These are phyloP conservation scores for Phoma sp. DNA, from an alignment of 2,329 filamentous ascomycete species.

Conservation along the genomic window DNA sequence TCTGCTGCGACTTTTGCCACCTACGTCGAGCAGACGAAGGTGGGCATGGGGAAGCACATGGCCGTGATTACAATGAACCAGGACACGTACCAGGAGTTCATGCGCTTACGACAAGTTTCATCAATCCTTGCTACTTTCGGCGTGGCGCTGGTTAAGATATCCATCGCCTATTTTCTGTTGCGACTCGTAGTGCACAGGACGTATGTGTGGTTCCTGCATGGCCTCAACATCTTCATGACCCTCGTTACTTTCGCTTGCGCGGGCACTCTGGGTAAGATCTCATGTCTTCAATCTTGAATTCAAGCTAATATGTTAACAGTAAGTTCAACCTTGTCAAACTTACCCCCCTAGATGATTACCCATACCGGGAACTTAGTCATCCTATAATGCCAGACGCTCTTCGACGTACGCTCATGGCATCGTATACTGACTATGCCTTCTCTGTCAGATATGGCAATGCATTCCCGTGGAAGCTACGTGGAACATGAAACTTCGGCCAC, in stretches of 20 bases:
- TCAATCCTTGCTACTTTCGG: conserved; percentile 56
- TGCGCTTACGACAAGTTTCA: conserved; percentile 53
- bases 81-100: conserved; percentile 44
- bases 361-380: no score
- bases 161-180: conserved; percentile 56
- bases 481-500: conserved; percentile 46
- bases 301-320: background rate
- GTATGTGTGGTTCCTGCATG: conserved; percentile 46
- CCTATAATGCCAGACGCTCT: no score
- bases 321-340: background rate
- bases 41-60: conserved; percentile 58
- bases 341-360: no score
- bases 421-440: no score
- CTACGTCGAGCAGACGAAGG: conserved; percentile 53
- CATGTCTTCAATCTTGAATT: background rate
- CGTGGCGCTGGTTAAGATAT: conserved; percentile 57
- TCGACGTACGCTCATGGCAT: no score
- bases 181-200: conserved; percentile 50
- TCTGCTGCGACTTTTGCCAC: conserved; percentile 38
- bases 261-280: conserved; percentile 45
- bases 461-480: conserved; percentile 54
- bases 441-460: conserved; percentile 53
- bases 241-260: conserved; percentile 52
- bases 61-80: conserved; percentile 43
- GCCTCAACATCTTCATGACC: conserved; percentile 53